phyloP scores from a whole-genome alignment of 768 basidiomycete genomes.

The Tremella yokohamensis region DNA sequence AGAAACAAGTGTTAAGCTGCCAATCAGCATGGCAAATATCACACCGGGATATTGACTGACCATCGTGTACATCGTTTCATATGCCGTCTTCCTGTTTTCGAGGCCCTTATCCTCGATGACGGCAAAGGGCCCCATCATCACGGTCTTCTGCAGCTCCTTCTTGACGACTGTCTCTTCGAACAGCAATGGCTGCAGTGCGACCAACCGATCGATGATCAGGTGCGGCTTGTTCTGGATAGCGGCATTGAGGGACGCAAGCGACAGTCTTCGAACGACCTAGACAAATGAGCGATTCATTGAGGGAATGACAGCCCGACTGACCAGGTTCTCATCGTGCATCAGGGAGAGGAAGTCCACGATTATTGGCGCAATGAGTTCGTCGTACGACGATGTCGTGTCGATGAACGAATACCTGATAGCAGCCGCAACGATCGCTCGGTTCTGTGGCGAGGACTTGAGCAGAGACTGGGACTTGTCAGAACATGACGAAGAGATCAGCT shows the following conservation, averaged over 20 bases:
- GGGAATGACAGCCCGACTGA: conserved; percentile 51
- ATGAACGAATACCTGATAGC: conserved; percentile 89
- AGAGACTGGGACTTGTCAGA: conserved; percentile 56
- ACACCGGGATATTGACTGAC: conserved; percentile 52
- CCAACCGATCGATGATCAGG: conserved; percentile 79
- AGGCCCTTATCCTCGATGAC: conserved; percentile 90
- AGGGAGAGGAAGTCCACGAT: conserved; percentile 84
- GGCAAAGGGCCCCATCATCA: conserved; percentile 48
- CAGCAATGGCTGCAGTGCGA: conserved; percentile 69
- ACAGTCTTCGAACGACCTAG: conserved; percentile 83
- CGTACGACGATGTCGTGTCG: conserved; percentile 77
- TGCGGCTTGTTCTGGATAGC: conserved; percentile 93
- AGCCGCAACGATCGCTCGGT: conserved; percentile 83
- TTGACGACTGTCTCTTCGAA: conserved; percentile 83
- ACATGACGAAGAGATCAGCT: conserved; percentile 64
- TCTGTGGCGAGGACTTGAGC: conserved; percentile 44
- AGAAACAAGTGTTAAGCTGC: conserved; percentile 64
- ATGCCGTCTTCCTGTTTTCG: conserved; percentile 93
- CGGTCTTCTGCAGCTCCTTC: conserved; percentile 51
- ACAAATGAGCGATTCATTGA: conserved; percentile 4
- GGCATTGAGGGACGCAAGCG: conserved; percentile 86
- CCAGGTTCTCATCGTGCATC: conserved; percentile 83
- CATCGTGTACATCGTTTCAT: conserved; percentile 89
- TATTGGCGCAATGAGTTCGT: conserved; percentile 81
- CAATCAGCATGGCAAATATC: background rate